These are phyloP conservation scores for Vaucheria bursata DNA, from an alignment of 352 stramenopile species.

Conservation along the genomic window DNA sequence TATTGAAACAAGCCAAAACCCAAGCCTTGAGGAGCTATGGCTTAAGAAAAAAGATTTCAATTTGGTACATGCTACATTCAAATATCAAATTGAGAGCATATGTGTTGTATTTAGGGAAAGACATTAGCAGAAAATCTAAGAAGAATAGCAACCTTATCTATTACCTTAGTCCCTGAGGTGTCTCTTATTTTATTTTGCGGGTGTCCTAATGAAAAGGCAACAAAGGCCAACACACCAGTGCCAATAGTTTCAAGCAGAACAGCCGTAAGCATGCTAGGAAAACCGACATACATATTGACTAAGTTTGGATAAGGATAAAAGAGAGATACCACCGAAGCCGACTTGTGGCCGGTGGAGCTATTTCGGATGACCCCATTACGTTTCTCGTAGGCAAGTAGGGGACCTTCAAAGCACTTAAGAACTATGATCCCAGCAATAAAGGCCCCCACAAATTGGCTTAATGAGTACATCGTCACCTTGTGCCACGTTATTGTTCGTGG, in stretches of 20 bases:
- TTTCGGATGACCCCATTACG: not conserved
- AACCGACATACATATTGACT: too few relatives aligned
- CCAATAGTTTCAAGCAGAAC: not conserved
- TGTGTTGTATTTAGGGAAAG: too few relatives aligned
- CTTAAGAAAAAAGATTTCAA: too few relatives aligned
- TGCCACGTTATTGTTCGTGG: not conserved
- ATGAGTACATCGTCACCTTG: not conserved
- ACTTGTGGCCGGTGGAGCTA: not conserved
- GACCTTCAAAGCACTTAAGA: not conserved
- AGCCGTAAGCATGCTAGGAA: not conserved
- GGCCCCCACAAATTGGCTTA: not conserved
- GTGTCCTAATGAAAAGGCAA: not conserved
- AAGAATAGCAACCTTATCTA: too few relatives aligned
- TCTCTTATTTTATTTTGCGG: too few relatives aligned
- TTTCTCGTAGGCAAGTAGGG: not conserved
- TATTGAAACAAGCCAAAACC: too few relatives aligned
- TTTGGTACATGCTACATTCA: too few relatives aligned
- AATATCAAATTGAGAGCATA: too few relatives aligned
- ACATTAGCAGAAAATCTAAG: too few relatives aligned
- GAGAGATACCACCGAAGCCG: not conserved
- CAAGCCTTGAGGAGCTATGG: too few relatives aligned
- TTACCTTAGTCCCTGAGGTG: not conserved
- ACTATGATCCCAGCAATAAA: not conserved
- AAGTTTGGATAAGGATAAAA: conserved; percentile 1
- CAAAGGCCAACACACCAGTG: not conserved